These are phyloP conservation scores for Fraxinus ornus DNA, from an alignment of 305 asterid genomes.

Conservation along the genomic window DNA sequence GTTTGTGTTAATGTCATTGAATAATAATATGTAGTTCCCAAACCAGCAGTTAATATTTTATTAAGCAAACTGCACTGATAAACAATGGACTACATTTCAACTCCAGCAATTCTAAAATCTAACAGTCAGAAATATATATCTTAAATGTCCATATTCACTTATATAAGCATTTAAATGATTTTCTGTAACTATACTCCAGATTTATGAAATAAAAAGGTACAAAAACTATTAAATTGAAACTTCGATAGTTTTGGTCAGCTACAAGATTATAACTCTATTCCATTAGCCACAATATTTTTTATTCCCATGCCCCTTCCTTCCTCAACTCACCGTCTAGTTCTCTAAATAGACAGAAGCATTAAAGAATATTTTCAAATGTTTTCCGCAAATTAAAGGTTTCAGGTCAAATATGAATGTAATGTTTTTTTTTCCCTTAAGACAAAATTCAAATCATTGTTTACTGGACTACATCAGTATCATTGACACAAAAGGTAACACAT, in stretches of 20 bases:
- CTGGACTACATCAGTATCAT: no score
- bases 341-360: not conserved
- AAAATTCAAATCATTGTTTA: no score
- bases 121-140: not conserved
- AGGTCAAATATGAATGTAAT: not conserved
- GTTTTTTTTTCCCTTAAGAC: not conserved
- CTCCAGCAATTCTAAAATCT: not conserved
- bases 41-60: not conserved
- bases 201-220: no score
- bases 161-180: not conserved
- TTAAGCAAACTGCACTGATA: not conserved
- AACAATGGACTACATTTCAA: not conserved
- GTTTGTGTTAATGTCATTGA: not conserved
- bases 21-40: not conserved
- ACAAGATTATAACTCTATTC: not conserved
- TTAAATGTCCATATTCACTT: not conserved
- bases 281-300: not conserved
- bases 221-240: not conserved
- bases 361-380: not conserved
- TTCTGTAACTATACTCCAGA: not conserved
- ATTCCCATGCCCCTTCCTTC: not conserved
- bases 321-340: not conserved
- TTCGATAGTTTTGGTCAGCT: not conserved
- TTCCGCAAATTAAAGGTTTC: not conserved
- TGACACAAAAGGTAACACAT: no score